A percentile compares a stretch with the other conserved stretches of the same genome.
These are phyloP conservation scores for Ceratobasidium sp. DNA, from an alignment of 1,284 basidiomycete genomes.

Conservation along the genomic window DNA sequence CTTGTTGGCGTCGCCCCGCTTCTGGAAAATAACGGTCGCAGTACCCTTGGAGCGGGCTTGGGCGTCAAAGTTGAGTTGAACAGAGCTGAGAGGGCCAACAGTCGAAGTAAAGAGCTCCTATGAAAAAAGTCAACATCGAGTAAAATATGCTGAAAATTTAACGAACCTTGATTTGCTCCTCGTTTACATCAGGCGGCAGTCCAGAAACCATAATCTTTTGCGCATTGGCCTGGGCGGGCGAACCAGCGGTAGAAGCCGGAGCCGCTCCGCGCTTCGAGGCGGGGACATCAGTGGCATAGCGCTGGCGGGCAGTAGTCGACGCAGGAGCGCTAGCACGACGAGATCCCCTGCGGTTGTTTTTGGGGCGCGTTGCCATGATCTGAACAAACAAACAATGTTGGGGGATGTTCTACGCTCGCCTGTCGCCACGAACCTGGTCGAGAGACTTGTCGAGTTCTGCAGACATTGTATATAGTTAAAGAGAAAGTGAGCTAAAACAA, in stretches of 20 bases:
- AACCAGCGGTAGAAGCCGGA: slow-evolving; percentile 32
- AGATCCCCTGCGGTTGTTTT: slow-evolving; percentile 54
- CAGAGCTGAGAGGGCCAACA: slow-evolving; percentile 84
- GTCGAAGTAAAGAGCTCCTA: slow-evolving; percentile 94
- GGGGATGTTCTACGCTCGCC: slow-evolving; percentile 13
- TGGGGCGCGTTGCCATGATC: slow-evolving; percentile 64
- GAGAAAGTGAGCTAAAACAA: slow-evolving; percentile 13
- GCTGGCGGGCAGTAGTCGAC: slow-evolving; percentile 42
- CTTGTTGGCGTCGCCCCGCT: slow-evolving; percentile 88
- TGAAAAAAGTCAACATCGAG: not conserved
- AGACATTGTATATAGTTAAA: slow-evolving; percentile 45
- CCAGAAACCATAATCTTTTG: slow-evolving; percentile 98
- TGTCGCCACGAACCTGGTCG: slow-evolving; percentile 73
- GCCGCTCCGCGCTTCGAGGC: slow-evolving; percentile 10
- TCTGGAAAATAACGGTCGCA: slow-evolving; percentile 86
- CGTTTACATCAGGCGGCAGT: slow-evolving; percentile 93
- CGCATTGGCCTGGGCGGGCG: slow-evolving; percentile 53
- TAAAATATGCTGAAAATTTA: not conserved
- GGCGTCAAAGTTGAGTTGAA: slow-evolving; percentile 85
- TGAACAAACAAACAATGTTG: slow-evolving; percentile 47
- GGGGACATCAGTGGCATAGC: slow-evolving; percentile 42
- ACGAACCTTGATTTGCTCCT: slow-evolving; percentile 88
- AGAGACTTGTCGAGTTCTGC: slow-evolving; percentile 79
- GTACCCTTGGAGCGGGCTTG: slow-evolving; percentile 88
- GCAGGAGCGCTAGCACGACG: slow-evolving; percentile 38